Conservation (phyloP, 495 filamentous ascomycete genomes). For the Pyrenula massariospora region DNA sequence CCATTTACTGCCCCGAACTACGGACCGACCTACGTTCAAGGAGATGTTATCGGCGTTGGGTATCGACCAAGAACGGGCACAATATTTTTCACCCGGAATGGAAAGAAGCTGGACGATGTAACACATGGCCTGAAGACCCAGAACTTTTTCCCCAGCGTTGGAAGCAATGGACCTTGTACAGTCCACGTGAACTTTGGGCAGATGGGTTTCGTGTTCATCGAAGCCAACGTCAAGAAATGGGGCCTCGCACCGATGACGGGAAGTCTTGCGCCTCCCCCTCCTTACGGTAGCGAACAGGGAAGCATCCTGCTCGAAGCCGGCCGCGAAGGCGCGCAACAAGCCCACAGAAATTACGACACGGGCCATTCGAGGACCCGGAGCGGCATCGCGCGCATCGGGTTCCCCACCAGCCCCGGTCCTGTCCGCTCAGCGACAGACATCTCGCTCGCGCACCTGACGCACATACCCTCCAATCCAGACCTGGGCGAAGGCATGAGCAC, state of each 20-base stretch:
- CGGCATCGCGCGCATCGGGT: conserved; percentile 47
- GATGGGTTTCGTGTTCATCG: conserved; percentile 95
- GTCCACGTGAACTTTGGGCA: conserved; percentile 98
- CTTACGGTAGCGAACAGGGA: conserved; percentile 91
- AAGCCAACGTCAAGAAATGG: conserved; percentile 99
- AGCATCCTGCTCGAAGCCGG: conserved; percentile 89
- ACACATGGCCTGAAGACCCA: conserved; percentile 86
- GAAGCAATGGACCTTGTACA: conserved; percentile 83
- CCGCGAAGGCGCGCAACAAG: conserved; percentile 48
- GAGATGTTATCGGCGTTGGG: conserved; percentile 91
- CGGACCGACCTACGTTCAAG: conserved; percentile 74
- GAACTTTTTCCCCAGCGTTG: conserved; percentile 93
- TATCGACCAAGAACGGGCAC: conserved; percentile 91
- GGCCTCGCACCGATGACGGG: conserved; percentile 92
- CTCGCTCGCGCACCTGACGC: conserved; percentile 68
- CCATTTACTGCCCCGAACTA: conserved; percentile 65
- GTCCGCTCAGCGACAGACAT: conserved; percentile 92
- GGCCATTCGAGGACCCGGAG: conserved; percentile 28
- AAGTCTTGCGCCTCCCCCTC: conserved; percentile 86
- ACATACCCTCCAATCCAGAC: conserved; percentile 61
- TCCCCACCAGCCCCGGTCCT: conserved; percentile 79
- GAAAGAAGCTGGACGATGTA: conserved; percentile 91
- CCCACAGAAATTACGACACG: conserved; percentile 40
- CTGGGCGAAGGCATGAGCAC: conserved; percentile 62
- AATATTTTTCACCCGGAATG: conserved; percentile 96